A percentile compares a stretch with the other conserved stretches of the same genome.
phyloP scores from a whole-genome alignment of 1,284 basidiomycete species.

The Clitocybe nebularis region DNA sequence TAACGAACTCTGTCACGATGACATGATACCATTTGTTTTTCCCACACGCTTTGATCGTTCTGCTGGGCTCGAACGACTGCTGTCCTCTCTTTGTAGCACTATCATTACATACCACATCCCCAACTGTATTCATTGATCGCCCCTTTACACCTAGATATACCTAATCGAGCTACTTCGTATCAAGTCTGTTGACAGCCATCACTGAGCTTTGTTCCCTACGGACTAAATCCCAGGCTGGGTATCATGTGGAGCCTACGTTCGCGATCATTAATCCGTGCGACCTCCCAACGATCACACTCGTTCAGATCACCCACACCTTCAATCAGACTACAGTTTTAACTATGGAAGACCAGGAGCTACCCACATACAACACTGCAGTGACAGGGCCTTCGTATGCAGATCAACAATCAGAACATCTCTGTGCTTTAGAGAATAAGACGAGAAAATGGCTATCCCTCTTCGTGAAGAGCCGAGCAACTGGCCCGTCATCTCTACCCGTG shows the following conservation, averaged over 20 bases:
- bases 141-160: background rate
- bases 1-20: no score
- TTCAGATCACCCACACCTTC: no score
- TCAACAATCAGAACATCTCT: slow-evolving; percentile 25
- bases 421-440: slow-evolving; percentile 39
- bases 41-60: slow-evolving; percentile 12
- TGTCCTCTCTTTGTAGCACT: slow-evolving; percentile 14
- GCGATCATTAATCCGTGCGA: background rate
- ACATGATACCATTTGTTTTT: no score
- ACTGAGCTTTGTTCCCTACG: no score
- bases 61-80: slow-evolving; percentile 17
- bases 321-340: background rate
- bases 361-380: background rate
- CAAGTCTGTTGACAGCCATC: background rate
- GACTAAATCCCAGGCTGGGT: no score
- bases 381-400: slow-evolving; percentile 11
- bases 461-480: slow-evolving; percentile 36
- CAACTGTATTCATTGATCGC: slow-evolving; percentile 1
- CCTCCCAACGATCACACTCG: background rate
- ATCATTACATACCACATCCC: slow-evolving; percentile 10
- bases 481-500: slow-evolving; percentile 29
- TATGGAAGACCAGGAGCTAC: background rate
- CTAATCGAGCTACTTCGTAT: slow-evolving; percentile 1
- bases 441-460: slow-evolving; percentile 40
- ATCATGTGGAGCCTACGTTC: no score